A percentile compares a stretch with the other conserved stretches of the same genome.
Conservation (phyloP, 257 asterid species). For the Coffea canephora region DNA sequence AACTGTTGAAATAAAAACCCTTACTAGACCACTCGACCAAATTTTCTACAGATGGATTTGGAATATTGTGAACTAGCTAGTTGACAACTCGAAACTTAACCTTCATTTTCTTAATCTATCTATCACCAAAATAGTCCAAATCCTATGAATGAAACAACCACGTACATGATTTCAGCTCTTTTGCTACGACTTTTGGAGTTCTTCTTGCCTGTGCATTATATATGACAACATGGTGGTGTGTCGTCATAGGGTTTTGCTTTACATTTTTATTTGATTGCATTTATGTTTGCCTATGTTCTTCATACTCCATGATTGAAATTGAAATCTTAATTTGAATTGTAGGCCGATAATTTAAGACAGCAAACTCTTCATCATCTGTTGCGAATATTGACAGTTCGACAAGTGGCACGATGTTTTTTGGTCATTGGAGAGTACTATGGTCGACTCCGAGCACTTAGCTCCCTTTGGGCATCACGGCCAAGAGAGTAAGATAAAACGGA, state of each 20-base stretch:
- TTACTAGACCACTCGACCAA: constrained; percentile 17
- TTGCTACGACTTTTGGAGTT: constrained; percentile 13
- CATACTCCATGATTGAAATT: background rate
- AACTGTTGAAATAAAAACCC: constrained; percentile 23
- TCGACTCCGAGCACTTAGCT: constrained; percentile 82
- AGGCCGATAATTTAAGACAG: constrained; percentile 94
- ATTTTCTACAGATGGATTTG: background rate
- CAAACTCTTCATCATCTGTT: constrained; percentile 83
- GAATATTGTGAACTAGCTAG: constrained; percentile 9
- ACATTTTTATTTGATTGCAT: background rate
- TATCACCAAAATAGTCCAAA: constrained; percentile 23
- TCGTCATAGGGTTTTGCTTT: background rate
- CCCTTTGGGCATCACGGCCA: constrained; percentile 93
- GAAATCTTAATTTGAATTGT: constrained; percentile 9
- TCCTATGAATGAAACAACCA: background rate
- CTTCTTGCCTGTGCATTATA: background rate
- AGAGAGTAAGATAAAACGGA: constrained; percentile 57
- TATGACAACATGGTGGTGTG: background rate
- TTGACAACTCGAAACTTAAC: constrained; percentile 12
- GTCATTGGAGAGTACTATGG: constrained; percentile 87
- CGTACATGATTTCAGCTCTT: constrained; percentile 13
- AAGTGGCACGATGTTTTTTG: constrained; percentile 81
- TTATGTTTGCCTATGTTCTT: background rate
- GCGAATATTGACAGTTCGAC: constrained; percentile 72
- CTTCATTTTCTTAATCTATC: constrained; percentile 2